Conservation (phyloP, 2,329 filamentous ascomycete species). For the Penicillium sp. region DNA sequence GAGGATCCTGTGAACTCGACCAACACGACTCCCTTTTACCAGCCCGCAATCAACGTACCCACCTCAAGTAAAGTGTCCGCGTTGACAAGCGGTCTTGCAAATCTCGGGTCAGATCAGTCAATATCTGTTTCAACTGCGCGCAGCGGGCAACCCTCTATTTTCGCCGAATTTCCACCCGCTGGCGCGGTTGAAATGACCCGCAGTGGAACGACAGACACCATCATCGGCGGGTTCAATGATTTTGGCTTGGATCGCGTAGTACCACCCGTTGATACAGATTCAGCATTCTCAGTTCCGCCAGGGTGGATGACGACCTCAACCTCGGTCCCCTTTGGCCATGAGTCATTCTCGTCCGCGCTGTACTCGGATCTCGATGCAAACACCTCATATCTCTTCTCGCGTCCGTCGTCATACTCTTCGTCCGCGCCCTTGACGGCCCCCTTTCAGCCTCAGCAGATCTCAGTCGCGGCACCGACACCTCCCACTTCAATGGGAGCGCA, state of each 20-base stretch:
- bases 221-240: conserved; percentile 41
- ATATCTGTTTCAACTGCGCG: conserved; percentile 2
- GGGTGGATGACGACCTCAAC: conserved; percentile 20
- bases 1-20: conserved; percentile 26
- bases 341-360: conserved; percentile 12
- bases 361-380: conserved; percentile 28
- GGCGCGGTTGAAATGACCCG: conserved; percentile 41
- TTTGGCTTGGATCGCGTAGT: conserved; percentile 40
- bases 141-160: conserved; percentile 13
- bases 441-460: conserved; percentile 15
- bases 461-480: neutral
- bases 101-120: conserved; percentile 14
- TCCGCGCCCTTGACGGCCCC: conserved; percentile 33
- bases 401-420: conserved; percentile 30
- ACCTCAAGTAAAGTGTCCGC: conserved; percentile 4
- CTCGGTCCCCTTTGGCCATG: conserved; percentile 13
- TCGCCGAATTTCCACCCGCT: conserved; percentile 23
- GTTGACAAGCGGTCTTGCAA: conserved; percentile 11
- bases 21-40: conserved; percentile 7
- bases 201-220: conserved; percentile 41
- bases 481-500: conserved; percentile 22
- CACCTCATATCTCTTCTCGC: conserved; percentile 25
- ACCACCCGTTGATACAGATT: conserved; percentile 20
- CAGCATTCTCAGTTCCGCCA: conserved; percentile 18
- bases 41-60: neutral